Percentiles rank a stretch among this genome's conserved stretches.
phyloP scores from a whole-genome alignment of 495 filamentous ascomycete genomes.

The Aspergillus heteromorphus region DNA sequence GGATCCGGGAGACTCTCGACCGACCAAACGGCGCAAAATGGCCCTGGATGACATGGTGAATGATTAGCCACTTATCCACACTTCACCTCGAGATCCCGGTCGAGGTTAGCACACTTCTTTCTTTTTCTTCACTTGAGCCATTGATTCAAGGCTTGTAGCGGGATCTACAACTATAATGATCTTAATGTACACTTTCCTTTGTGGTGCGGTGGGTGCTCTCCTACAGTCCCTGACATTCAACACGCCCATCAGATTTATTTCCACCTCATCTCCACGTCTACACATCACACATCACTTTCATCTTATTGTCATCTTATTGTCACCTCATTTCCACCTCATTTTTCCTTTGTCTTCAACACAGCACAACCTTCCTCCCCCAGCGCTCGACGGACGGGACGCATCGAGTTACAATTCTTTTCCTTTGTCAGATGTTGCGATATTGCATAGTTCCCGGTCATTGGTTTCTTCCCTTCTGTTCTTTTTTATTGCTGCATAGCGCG shows the following conservation, averaged over 20 bases:
- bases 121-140: background rate
- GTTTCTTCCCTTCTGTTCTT: background rate
- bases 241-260: background rate
- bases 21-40: constrained; percentile 70
- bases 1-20: constrained; percentile 40
- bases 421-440: background rate
- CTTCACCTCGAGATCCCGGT: background rate
- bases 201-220: constrained; percentile 5
- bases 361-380: background rate
- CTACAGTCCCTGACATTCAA: constrained; percentile 6
- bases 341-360: constrained; percentile 11
- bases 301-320: too few relatives aligned
- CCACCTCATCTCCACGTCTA: too few relatives aligned
- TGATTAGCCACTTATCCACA: constrained; percentile 16
- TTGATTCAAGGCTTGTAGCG: constrained; percentile 23
- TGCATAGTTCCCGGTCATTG: background rate
- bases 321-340: background rate
- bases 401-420: background rate
- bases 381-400: background rate
- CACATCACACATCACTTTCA: too few relatives aligned
- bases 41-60: constrained; percentile 46
- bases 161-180: constrained; percentile 33
- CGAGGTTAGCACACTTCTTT: constrained; percentile 7
- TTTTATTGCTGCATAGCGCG: constrained; percentile 12
- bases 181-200: constrained; percentile 20